phyloP scores from a whole-genome alignment of 2,329 filamentous ascomycete species.

The Cladosporium austrohemisphaericum region DNA sequence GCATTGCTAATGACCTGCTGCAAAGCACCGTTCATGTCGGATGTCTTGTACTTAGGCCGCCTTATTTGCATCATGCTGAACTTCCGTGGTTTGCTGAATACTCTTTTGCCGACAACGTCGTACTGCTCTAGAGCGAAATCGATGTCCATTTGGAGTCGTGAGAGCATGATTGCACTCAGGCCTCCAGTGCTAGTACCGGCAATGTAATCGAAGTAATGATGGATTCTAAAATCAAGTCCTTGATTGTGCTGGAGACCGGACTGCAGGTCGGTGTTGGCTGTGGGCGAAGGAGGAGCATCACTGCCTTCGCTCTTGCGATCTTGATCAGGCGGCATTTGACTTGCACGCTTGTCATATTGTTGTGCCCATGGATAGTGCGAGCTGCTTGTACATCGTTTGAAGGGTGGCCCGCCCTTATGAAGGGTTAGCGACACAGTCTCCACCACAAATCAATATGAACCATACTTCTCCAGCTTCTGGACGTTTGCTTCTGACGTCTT shows the following conservation, averaged over 20 bases:
- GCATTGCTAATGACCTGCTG: slow-evolving; percentile 10
- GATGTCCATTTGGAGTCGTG: slow-evolving; percentile 21
- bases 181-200: slow-evolving; percentile 23
- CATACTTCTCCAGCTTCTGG: slow-evolving; percentile 7
- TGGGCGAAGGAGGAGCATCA: neutral
- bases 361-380: neutral
- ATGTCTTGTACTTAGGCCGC: slow-evolving; percentile 14
- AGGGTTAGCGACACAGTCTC: neutral
- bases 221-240: slow-evolving; percentile 16
- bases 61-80: neutral
- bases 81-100: slow-evolving; percentile 19
- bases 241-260: neutral
- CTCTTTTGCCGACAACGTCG: slow-evolving; percentile 15
- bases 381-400: neutral
- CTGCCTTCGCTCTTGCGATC: neutral
- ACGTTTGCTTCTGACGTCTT: neutral
- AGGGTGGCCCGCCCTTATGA: neutral
- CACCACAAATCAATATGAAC: neutral
- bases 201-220: slow-evolving; percentile 26
- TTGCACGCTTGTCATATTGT: neutral
- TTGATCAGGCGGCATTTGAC: neutral
- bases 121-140: slow-evolving; percentile 18
- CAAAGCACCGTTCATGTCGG: slow-evolving; percentile 14
- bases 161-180: slow-evolving; percentile 25
- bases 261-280: neutral